Base-by-base conservation (phyloP, 352 stramenopile genomes). In the Globisporangium radiosum region DNA sequence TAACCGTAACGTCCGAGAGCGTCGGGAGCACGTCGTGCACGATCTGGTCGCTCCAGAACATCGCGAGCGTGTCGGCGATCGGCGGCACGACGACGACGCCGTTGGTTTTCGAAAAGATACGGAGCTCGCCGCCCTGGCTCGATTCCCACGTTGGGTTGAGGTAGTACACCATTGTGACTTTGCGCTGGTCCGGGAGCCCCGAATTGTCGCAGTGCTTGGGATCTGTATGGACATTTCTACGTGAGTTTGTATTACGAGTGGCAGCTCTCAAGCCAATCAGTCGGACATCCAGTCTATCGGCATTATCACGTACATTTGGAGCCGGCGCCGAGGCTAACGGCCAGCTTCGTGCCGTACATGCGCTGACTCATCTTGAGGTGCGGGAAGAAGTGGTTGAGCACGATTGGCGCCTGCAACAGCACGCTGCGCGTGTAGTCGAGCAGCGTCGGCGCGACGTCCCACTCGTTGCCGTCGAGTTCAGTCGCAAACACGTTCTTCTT, bases 21-120 rank as follows among this genome's bases (percentile, higher is more conserved):
- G 71, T 84, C 19, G 88, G 85, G 53, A 90, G 63, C 48, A 81
- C 73, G 66, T 97, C 78, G 68, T 97, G 89, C 55, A 95, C 83
- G 17, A 96, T 70, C 38, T 89, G 55, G 68, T 95, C 82, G 47
- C 83, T 93, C 69, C 82, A 87, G 71, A 97, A 97, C 53, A 96
- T 68, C 7, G 96, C 75, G 43, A 97, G 68, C 45, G 85, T 78
- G 69, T 96, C 86, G 7, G 76, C 70, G 45, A 75, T 62, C 0
- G 89, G 89, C 38, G 72, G 63, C 7, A 96, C 66, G 61, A 92
- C 84, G 4, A 70, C 53, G 11, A 66, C 49, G 25, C 66, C 75
- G 51, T 64, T 48, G 53, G 74, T 33, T 33, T 63, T 63, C 25
- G 59, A 70, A 56, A 78, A 81, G 49, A 87, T 73, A 43, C 81